phyloP scores from a whole-genome alignment of 139 green algal species.

The Monoraphidium neglectum region DNA sequence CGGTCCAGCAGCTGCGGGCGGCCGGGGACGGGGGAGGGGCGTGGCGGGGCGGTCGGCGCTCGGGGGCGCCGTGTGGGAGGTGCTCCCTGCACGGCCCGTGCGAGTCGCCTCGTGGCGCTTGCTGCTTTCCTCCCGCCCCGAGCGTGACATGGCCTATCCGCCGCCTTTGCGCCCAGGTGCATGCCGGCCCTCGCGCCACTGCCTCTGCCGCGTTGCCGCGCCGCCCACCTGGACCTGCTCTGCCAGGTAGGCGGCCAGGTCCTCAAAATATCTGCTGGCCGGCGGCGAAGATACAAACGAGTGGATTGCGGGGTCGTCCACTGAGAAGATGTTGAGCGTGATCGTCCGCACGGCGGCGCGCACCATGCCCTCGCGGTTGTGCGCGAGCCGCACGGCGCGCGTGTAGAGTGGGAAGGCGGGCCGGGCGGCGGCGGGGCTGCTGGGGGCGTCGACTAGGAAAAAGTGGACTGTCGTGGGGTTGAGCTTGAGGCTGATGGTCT shows the following conservation, averaged over 20 bases:
- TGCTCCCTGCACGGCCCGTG: too few relatives aligned
- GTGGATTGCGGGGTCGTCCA: conserved; percentile 73
- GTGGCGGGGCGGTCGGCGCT: too few relatives aligned
- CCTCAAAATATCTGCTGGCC: conserved; percentile 63
- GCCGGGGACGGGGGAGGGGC: background rate
- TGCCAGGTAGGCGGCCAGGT: conserved; percentile 67
- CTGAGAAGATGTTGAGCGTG: conserved; percentile 92
- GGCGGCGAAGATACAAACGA: conserved; percentile 64
- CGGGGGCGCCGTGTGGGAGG: too few relatives aligned
- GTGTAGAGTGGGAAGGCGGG: conserved; percentile 89
- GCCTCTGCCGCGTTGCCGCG: background rate
- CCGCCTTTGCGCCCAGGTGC: too few relatives aligned
- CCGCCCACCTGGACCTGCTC: conserved; percentile 73
- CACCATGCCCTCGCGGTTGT: conserved; percentile 91
- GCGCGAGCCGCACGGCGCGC: conserved; percentile 88
- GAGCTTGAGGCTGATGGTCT: conserved; percentile 94
- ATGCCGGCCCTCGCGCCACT: too few relatives aligned
- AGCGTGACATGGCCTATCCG: too few relatives aligned
- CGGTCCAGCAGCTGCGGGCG: conserved; percentile 43
- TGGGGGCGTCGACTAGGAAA: conserved; percentile 73
- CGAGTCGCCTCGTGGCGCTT: too few relatives aligned
- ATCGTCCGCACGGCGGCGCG: conserved; percentile 94
- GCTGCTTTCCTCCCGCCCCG: too few relatives aligned
- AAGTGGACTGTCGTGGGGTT: conserved; percentile 90
- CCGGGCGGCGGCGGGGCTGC: background rate